A percentile compares a stretch with the other conserved stretches of the same genome.
These are phyloP conservation scores for Dipteronia sinensis DNA, from an alignment of 345 rosid genomes.

Conservation along the genomic window DNA sequence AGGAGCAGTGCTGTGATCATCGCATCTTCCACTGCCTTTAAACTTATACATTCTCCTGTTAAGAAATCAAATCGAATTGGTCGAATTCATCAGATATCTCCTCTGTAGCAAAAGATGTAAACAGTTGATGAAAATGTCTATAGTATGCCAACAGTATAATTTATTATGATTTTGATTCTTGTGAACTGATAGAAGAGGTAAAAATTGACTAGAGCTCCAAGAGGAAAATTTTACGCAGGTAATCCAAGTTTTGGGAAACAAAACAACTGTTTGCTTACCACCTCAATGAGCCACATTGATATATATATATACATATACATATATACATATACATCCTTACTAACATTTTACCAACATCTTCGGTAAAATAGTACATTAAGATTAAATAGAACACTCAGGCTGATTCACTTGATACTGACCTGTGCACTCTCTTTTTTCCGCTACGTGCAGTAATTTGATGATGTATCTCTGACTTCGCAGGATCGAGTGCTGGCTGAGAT, in stretches of 20 bases:
- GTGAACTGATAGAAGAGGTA: background rate
- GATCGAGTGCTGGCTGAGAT: slow-evolving; percentile 96
- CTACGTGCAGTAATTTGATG: slow-evolving; percentile 74
- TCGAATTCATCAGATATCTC: background rate
- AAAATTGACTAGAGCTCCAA: background rate
- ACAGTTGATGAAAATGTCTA: background rate
- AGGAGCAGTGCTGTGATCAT: slow-evolving; percentile 70
- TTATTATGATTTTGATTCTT: background rate
- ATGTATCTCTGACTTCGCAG: slow-evolving; percentile 67
- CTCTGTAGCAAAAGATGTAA: background rate
- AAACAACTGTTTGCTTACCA: background rate
- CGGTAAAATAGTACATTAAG: background rate
- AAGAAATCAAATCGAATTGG: background rate
- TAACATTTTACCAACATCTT: background rate
- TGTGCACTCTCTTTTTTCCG: slow-evolving; percentile 57
- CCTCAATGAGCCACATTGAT: background rate
- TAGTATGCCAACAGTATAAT: background rate
- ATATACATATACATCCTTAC: background rate
- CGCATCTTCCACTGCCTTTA: slow-evolving; percentile 77
- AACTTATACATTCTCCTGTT: slow-evolving; percentile 75
- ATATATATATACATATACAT: too few species aligned
- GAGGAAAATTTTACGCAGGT: background rate
- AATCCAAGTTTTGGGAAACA: background rate
- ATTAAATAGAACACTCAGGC: background rate
- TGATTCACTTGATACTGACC: slow-evolving; percentile 38